Evolutionary conservation across 83 land plant species (phyloP).

Genomic region (Diphasiastrum complanatum): DNA sequence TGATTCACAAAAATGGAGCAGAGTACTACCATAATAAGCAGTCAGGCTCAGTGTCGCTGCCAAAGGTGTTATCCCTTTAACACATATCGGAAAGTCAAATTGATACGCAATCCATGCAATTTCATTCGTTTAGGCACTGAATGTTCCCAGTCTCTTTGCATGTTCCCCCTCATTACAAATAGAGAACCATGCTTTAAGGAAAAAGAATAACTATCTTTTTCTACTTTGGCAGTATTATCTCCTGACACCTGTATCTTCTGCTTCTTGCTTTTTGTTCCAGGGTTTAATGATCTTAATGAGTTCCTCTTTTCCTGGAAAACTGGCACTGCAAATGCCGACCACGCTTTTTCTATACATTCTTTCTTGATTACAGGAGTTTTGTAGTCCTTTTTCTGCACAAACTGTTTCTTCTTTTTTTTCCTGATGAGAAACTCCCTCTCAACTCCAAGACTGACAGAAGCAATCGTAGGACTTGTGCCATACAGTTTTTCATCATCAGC

Average conservation of each 20-base stretch:
- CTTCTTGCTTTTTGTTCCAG: slow-evolving; percentile 17
- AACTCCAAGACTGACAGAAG: slow-evolving; percentile 66
- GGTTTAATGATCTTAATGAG: not conserved
- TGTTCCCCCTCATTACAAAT: slow-evolving; percentile 69
- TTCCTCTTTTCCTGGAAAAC: too few species aligned
- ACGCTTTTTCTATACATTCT: not conserved
- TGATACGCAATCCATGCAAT: slow-evolving; percentile 46
- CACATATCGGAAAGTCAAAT: slow-evolving; percentile 62
- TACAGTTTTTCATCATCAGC: slow-evolving; percentile 77
- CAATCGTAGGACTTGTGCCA: slow-evolving; percentile 63
- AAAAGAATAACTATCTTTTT: slow-evolving; percentile 46
- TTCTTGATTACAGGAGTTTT: not conserved
- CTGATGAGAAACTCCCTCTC: slow-evolving; percentile 64
- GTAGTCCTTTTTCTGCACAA: slow-evolving; percentile 19
- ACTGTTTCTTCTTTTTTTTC: slow-evolving; percentile 31
- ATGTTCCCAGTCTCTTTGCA: slow-evolving; percentile 75
- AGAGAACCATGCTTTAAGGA: slow-evolving; percentile 68
- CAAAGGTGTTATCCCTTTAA: too few species aligned
- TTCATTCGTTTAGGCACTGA: slow-evolving; percentile 72
- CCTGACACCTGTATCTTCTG: slow-evolving; percentile 21
- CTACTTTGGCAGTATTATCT: not conserved
- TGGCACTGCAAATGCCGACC: too few species aligned
- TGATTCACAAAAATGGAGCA: too few species aligned
- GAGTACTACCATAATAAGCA: too few species aligned
- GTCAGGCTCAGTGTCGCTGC: too few species aligned